These are phyloP conservation scores for Malus hybrid DNA, from an alignment of 331 rosid species.

Conservation along the genomic window DNA sequence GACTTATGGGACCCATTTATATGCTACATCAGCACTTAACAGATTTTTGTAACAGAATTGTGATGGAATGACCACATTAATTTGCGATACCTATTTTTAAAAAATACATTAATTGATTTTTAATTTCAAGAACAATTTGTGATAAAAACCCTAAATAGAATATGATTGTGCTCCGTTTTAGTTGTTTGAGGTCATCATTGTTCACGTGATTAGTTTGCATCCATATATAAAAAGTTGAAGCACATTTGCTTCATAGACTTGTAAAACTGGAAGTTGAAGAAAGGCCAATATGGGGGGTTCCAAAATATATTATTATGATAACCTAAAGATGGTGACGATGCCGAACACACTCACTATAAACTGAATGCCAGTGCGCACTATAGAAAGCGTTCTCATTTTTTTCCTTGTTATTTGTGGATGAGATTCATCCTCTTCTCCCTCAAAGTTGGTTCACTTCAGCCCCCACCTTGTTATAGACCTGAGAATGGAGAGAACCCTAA, in stretches of 20 bases:
- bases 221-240: neutral
- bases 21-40: no score
- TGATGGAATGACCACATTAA: no score
- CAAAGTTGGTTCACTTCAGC: neutral
- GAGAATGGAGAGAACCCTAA: neutral
- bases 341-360: neutral
- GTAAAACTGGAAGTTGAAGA: neutral
- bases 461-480: neutral
- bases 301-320: neutral
- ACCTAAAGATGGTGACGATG: neutral
- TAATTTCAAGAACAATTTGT: no score
- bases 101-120: no score
- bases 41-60: no score
- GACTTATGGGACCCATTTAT: no score
- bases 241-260: neutral
- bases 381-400: neutral
- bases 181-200: neutral
- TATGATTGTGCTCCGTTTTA: no score
- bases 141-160: no score
- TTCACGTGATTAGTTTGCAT: neutral
- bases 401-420: neutral
- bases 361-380: neutral
- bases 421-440: neutral
- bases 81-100: no score
- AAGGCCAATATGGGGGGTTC: no score